Conservation (phyloP, 768 basidiomycete species). For the Lyophyllum decastes region DNA sequence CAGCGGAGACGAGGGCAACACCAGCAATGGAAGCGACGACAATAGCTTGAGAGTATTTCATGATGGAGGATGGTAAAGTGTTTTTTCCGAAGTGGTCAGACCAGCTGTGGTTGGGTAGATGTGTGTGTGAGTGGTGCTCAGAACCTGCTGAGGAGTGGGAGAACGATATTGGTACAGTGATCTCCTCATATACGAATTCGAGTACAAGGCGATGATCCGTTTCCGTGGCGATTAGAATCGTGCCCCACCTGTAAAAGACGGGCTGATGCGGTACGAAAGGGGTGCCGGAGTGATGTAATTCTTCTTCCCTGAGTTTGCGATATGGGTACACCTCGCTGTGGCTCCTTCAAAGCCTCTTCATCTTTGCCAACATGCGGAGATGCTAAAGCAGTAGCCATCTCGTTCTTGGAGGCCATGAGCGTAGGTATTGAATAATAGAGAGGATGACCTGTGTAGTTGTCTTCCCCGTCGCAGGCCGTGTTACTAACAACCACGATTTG, state of each 20-base stretch:
- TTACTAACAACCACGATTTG: too few species aligned
- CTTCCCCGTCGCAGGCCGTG: too few species aligned
- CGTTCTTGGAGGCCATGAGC: too few species aligned
- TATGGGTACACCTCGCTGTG: too few species aligned
- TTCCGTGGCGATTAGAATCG: not conserved
- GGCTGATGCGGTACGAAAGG: not conserved
- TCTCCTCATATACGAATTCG: slow-evolving; percentile 5
- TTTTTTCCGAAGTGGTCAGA: slow-evolving; percentile 10
- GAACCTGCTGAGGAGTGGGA: slow-evolving; percentile 16
- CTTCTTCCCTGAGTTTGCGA: not conserved
- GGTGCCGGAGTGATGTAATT: too few species aligned
- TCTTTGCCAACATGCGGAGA: too few species aligned
- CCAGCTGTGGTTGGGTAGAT: slow-evolving; percentile 8
- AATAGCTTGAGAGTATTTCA: slow-evolving; percentile 20
- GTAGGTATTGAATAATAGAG: too few species aligned
- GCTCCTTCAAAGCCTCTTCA: too few species aligned
- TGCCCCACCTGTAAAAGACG: not conserved
- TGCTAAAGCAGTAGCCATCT: too few species aligned
- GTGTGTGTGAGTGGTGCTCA: slow-evolving; percentile 9
- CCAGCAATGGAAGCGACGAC: slow-evolving; percentile 15
- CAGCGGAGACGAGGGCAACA: slow-evolving; percentile 14
- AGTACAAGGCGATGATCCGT: not conserved
- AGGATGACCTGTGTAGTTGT: too few species aligned
- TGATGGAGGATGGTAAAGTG: slow-evolving; percentile 3
- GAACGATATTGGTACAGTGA: not conserved